phyloP scores from a whole-genome alignment of 495 filamentous ascomycete genomes.

The Cudoniella acicularis region DNA sequence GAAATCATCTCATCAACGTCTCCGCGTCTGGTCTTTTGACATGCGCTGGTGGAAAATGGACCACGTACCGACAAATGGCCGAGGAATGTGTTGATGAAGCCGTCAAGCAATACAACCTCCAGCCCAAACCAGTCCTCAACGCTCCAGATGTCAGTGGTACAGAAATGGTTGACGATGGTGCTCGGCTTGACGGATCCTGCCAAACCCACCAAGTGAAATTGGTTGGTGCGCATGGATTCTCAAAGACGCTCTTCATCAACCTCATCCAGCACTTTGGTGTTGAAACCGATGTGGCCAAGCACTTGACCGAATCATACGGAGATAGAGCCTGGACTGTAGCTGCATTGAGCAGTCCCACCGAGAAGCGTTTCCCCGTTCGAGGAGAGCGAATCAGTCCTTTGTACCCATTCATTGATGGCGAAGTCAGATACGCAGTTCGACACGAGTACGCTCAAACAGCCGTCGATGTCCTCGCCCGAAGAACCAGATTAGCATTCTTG shows the following conservation, averaged over 20 bases:
- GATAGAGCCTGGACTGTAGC: constrained; percentile 96
- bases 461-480: constrained; percentile 82
- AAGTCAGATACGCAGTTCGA: constrained; percentile 83
- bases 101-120: constrained; percentile 71
- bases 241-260: constrained; percentile 96
- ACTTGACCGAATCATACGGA: constrained; percentile 85
- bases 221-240: constrained; percentile 90
- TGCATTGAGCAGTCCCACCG: constrained; percentile 74
- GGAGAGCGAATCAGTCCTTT: constrained; percentile 76
- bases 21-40: constrained; percentile 86
- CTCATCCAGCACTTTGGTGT: constrained; percentile 96
- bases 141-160: constrained; percentile 76
- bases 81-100: constrained; percentile 95
- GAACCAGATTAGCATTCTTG: constrained; percentile 86
- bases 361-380: constrained; percentile 80
- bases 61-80: constrained; percentile 97
- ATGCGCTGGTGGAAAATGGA: constrained; percentile 98
- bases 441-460: constrained; percentile 96
- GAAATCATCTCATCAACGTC: constrained; percentile 88
- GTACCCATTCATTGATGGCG: constrained; percentile 96
- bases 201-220: constrained; percentile 89
- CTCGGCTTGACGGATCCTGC: constrained; percentile 76
- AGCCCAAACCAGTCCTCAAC: constrained; percentile 50
- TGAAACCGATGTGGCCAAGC: constrained; percentile 91
- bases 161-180: constrained; percentile 68